These are phyloP conservation scores for Tolypocladium paradoxum DNA, from an alignment of 2,329 filamentous ascomycete species.

Conservation along the genomic window DNA sequence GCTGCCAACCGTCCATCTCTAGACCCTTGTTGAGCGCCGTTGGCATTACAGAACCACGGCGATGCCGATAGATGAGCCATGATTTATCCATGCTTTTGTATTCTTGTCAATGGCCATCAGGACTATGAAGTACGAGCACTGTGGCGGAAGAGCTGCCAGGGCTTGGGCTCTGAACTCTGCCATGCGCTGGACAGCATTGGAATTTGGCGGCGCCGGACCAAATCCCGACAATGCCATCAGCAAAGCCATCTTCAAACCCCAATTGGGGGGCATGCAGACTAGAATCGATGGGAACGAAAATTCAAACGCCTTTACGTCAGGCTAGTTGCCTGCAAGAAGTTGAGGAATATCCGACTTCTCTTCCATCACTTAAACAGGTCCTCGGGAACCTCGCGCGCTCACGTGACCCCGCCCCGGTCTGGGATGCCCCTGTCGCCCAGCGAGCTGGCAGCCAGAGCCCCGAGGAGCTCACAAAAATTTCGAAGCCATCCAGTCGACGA, in stretches of 20 bases:
- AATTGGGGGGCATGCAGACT: background rate
- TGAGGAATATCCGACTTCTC: background rate
- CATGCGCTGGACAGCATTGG: background rate
- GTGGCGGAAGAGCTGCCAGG: background rate
- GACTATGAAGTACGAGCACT: background rate
- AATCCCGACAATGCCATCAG: background rate
- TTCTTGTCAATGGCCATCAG: too few relatives aligned
- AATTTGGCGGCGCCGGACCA: background rate
- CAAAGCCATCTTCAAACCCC: background rate
- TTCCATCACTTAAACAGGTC: background rate
- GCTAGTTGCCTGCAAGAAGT: too few relatives aligned
- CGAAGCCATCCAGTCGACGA: constrained; percentile 13
- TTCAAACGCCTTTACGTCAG: background rate
- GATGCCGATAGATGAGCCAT: background rate
- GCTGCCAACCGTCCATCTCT: background rate
- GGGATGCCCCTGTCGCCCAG: background rate
- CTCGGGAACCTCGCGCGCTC: background rate
- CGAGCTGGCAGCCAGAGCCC: constrained; percentile 1
- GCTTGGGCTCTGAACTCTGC: background rate
- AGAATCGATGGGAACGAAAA: background rate
- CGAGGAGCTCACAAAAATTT: constrained; percentile 27
- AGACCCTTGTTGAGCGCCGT: background rate
- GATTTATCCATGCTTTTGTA: background rate
- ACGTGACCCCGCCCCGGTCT: background rate
- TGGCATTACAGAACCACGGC: background rate